phyloP scores from a whole-genome alignment of 192 early-diverging fungal genomes.

The Paraglomus brasilianum region DNA sequence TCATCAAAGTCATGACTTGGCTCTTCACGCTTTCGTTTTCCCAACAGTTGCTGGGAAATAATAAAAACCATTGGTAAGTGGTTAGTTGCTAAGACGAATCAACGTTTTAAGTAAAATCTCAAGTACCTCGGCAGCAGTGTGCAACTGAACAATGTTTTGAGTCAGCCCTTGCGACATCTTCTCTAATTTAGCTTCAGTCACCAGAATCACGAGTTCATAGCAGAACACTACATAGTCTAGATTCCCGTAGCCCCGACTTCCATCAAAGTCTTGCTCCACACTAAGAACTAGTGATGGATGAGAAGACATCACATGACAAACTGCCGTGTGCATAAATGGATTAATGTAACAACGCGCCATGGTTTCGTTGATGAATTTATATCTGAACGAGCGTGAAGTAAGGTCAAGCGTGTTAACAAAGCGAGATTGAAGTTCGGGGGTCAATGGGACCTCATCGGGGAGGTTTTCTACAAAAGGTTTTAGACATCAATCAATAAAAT shows the following conservation, averaged over 20 bases:
- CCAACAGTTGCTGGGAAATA: slow-evolving; percentile 3
- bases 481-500: too few relatives aligned
- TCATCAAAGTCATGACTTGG: neutral
- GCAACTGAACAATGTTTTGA: slow-evolving; percentile 28
- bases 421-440: neutral
- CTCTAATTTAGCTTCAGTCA: slow-evolving; percentile 22
- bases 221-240: slow-evolving; percentile 23
- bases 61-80: neutral
- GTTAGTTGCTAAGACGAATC: neutral
- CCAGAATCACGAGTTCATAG: slow-evolving; percentile 3
- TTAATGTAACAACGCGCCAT: slow-evolving; percentile 15
- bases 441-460: too few relatives aligned
- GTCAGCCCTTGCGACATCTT: slow-evolving; percentile 13
- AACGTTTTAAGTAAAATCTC: neutral
- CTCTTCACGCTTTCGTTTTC: slow-evolving; percentile 25
- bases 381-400: slow-evolving; percentile 6
- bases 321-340: slow-evolving; percentile 17
- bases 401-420: slow-evolving; percentile 5
- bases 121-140: slow-evolving; percentile 19
- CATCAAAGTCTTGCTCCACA: slow-evolving; percentile 24
- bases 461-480: too few relatives aligned
- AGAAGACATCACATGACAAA: neutral
- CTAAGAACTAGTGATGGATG: slow-evolving; percentile 11
- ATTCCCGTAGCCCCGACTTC: slow-evolving; percentile 24
- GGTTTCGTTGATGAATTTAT: slow-evolving; percentile 9